A percentile compares a stretch with the other conserved stretches of the same genome.
Conservation (phyloP, 2,329 filamentous ascomycete species). For the Fusarium clavum region DNA sequence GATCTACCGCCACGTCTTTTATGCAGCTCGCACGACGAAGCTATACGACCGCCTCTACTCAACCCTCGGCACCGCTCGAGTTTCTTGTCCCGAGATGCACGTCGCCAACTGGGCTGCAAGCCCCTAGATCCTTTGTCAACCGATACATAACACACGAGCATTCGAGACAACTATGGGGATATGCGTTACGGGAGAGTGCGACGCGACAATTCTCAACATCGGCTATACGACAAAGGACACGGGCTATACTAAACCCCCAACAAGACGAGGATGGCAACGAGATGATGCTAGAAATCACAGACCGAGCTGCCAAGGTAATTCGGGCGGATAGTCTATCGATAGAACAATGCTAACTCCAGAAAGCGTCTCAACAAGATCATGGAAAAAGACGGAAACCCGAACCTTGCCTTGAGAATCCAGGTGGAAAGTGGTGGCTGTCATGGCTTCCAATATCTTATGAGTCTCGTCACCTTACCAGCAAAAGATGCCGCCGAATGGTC, state of each 20-base stretch:
- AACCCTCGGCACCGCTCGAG: constrained; percentile 49
- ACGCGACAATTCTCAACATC: constrained; percentile 55
- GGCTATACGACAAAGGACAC: constrained; percentile 55
- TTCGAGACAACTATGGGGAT: constrained; percentile 1
- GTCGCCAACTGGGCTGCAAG: constrained; percentile 20
- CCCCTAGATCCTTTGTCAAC: not conserved
- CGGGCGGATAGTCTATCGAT: rapidly evolving
- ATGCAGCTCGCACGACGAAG: constrained; percentile 55
- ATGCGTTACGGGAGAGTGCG: constrained; percentile 7
- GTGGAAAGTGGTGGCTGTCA: constrained; percentile 96
- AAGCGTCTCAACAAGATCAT: constrained; percentile 83
- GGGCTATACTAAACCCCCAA: constrained; percentile 75
- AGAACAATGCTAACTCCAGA: constrained; percentile 21
- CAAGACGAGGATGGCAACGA: constrained; percentile 86
- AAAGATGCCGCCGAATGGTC: constrained; percentile 50
- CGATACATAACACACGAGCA: not conserved
- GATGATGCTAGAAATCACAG: constrained; percentile 85
- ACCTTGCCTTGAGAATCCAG: constrained; percentile 87
- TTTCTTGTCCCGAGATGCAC: constrained; percentile 55
- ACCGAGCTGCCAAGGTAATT: constrained; percentile 80
- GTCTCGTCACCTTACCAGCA: constrained; percentile 73
- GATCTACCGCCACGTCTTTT: constrained; percentile 55
- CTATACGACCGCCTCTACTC: constrained; percentile 45
- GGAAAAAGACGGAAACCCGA: constrained; percentile 76
- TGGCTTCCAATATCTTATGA: constrained; percentile 98